phyloP scores from a whole-genome alignment of 1,284 basidiomycete genomes.

The Malassezia psittaci region DNA sequence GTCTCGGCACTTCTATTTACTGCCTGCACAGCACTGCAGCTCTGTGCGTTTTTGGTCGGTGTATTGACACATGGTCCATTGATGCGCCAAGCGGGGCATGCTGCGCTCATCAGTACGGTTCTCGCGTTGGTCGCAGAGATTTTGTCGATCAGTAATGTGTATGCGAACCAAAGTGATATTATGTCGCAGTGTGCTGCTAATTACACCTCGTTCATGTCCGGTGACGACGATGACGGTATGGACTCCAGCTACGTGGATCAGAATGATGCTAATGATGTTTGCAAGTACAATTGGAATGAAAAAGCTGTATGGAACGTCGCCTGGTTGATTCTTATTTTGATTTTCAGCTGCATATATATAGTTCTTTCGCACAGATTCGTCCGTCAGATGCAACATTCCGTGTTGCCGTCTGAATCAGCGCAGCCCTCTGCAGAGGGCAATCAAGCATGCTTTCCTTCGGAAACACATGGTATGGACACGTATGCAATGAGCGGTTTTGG shows the following conservation, averaged over 20 bases:
- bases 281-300: slow-evolving; percentile 3
- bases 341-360: slow-evolving; percentile 2
- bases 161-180: background rate
- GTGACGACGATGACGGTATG: background rate
- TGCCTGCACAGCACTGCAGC: background rate
- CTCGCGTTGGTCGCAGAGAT: slow-evolving; percentile 1
- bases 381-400: background rate
- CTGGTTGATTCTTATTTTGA: slow-evolving; percentile 9
- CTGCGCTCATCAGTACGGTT: background rate
- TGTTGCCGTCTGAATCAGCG: background rate
- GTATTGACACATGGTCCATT: background rate
- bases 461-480: background rate
- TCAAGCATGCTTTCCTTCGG: background rate
- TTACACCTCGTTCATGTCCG: background rate
- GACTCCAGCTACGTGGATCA: background rate
- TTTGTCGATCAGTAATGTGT: background rate
- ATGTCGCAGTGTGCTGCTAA: slow-evolving; percentile 1
- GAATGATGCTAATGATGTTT: background rate
- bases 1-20: slow-evolving; percentile 4
- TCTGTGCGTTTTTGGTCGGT: background rate
- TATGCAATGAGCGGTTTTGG: background rate
- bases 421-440: background rate
- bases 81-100: background rate
- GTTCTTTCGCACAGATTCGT: background rate
- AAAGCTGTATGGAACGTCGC: slow-evolving; percentile 9